phyloP scores from a whole-genome alignment of 306 rosid species.

The Rubus parviflorus region DNA sequence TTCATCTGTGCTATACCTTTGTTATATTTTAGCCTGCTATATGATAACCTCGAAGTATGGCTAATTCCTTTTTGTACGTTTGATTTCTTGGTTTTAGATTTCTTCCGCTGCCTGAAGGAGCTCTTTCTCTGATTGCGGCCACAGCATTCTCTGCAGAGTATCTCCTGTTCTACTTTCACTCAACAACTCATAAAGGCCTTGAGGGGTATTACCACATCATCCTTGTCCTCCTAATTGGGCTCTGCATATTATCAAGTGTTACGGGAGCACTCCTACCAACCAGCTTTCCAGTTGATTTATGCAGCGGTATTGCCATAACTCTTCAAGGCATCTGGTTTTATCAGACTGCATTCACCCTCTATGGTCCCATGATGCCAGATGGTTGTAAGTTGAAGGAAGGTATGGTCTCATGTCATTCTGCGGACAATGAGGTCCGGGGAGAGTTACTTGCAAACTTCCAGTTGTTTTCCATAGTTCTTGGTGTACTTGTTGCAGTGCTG shows the following conservation, averaged over 20 bases:
- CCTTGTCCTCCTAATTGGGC: constrained; percentile 73
- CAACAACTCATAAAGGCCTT: constrained; percentile 87
- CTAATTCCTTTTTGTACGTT: constrained; percentile 19
- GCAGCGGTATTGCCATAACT: constrained; percentile 68
- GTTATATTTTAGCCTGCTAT: background rate
- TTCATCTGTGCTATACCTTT: background rate
- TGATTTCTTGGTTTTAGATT: constrained; percentile 36
- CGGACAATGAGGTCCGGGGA: constrained; percentile 72
- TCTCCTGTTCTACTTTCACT: constrained; percentile 91
- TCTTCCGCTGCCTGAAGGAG: constrained; percentile 71
- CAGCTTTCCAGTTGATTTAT: constrained; percentile 72
- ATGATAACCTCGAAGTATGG: background rate
- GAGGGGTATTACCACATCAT: constrained; percentile 89
- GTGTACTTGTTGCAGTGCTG: constrained; percentile 59
- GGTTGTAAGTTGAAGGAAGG: constrained; percentile 64
- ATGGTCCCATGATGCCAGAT: constrained; percentile 90
- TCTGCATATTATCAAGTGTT: constrained; percentile 61
- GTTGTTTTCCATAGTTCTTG: constrained; percentile 56
- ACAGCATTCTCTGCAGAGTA: constrained; percentile 84
- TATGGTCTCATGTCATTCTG: constrained; percentile 50
- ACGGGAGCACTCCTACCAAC: constrained; percentile 76
- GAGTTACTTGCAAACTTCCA: constrained; percentile 95
- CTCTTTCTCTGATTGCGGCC: constrained; percentile 75
- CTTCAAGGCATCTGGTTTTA: constrained; percentile 99
- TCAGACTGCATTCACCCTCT: constrained; percentile 94